phyloP scores from a whole-genome alignment of 495 filamentous ascomycete species.

The Terfezia claveryi region DNA sequence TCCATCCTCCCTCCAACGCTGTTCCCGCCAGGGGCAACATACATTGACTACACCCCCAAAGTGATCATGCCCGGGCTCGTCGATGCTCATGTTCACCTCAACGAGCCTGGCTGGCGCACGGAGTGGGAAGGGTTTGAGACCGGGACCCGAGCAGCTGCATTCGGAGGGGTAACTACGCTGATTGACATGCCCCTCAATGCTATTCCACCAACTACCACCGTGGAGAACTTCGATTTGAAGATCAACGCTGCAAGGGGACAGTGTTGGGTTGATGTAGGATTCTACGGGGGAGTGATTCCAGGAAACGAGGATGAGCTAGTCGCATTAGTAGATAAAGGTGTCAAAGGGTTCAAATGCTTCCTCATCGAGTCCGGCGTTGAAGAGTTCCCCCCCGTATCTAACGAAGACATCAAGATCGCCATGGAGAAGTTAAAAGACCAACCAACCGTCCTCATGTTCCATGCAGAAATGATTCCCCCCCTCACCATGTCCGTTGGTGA shows the following conservation, averaged over 20 bases:
- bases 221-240: slow-evolving; percentile 63
- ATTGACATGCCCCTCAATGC: slow-evolving; percentile 97
- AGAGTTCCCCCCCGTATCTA: slow-evolving; percentile 79
- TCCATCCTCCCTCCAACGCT: slow-evolving; percentile 44
- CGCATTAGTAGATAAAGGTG: slow-evolving; percentile 59
- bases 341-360: slow-evolving; percentile 94
- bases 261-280: slow-evolving; percentile 97
- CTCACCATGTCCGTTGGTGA: slow-evolving; percentile 64
- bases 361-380: slow-evolving; percentile 91
- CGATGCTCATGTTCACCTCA: slow-evolving; percentile 93
- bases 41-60: slow-evolving; percentile 69
- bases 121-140: slow-evolving; percentile 98
- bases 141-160: slow-evolving; percentile 80
- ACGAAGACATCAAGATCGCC: slow-evolving; percentile 52
- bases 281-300: slow-evolving; percentile 89
- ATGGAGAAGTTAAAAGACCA: slow-evolving; percentile 46
- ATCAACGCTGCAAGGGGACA: slow-evolving; percentile 62
- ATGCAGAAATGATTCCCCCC: slow-evolving; percentile 92
- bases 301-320: slow-evolving; percentile 67
- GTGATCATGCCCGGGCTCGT: slow-evolving; percentile 80
- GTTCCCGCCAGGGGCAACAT: slow-evolving; percentile 51
- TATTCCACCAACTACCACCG: slow-evolving; percentile 85
- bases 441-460: slow-evolving; percentile 89
- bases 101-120: slow-evolving; percentile 75
- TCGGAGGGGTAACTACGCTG: slow-evolving; percentile 93